Evolutionary conservation across 345 rosid species (phyloP).

Genomic region (Salix caprea): DNA sequence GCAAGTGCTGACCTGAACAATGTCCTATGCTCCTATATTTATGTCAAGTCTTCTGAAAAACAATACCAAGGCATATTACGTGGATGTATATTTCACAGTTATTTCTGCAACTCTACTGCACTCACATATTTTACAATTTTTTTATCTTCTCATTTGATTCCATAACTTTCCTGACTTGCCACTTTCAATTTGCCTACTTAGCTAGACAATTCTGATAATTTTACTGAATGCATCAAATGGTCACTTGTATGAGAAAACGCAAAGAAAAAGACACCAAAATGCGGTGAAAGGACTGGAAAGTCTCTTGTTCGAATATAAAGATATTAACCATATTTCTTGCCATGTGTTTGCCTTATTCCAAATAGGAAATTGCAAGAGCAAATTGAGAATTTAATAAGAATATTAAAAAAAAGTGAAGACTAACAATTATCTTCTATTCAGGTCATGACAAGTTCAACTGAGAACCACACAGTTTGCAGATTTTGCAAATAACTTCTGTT

Average conservation of each 20-base stretch:
- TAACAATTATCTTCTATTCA: not conserved
- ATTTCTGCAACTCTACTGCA: too few relatives aligned
- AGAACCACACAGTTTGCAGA: not conserved
- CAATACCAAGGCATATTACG: too few relatives aligned
- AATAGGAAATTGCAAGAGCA: not conserved
- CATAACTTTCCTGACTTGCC: too few relatives aligned
- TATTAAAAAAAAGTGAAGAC: not conserved
- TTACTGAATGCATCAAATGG: too few relatives aligned
- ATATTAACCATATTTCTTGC: not conserved
- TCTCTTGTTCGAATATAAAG: not conserved
- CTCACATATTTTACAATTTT: too few relatives aligned
- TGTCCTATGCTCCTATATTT: too few relatives aligned
- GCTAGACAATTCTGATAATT: too few relatives aligned
- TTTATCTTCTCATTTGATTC: too few relatives aligned
- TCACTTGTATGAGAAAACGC: not conserved
- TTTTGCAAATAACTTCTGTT: conserved; percentile 1
- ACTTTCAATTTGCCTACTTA: too few relatives aligned
- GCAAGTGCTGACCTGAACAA: too few relatives aligned
- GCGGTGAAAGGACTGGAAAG: not conserved
- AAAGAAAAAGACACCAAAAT: not conserved
- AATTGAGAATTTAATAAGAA: not conserved
- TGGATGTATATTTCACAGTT: too few relatives aligned
- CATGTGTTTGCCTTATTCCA: not conserved
- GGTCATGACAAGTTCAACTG: not conserved
- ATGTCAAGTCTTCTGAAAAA: too few relatives aligned